Base-by-base conservation (phyloP, 208 protist species). In the Acanthamoeba pearcei region DNA sequence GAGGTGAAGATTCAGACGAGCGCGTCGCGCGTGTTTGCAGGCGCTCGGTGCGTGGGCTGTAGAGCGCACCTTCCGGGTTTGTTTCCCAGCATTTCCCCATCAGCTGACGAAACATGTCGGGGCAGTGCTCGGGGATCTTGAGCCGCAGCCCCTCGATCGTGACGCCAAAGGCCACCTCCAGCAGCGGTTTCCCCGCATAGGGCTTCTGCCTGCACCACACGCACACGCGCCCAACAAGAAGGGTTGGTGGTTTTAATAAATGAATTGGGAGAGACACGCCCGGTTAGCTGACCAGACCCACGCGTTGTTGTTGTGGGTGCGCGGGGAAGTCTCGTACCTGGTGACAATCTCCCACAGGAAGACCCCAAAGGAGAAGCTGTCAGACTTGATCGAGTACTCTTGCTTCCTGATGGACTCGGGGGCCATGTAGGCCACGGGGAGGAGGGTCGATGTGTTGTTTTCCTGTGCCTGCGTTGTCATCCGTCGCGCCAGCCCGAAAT, bases 121-220 rank as follows among this genome's bases (percentile, higher is more conserved):
- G 68, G n/a, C 78, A 86, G 49, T 86, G n/a, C 1, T 86, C 78
- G 29, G 78, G 78, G 29, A 86, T 86, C 17, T 19, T 60, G 19
- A 86, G 49, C 13, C 78, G 29, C 78, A 86, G 78, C 1, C 78
- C 78, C 78, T 86, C 78, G 24, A 74, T 74, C 19, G 68, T 74
- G 68, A 74, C 68, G 5, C 68, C 68, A 38, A 74, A 74, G 22
- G 68, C 68, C 22, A 74, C 68, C 12, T 74, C 68, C n/a, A 74
- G 68, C 32, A 74, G 32, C 68, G 68, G 68, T 27, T 32, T 74
- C 19, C 68, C 68, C 68, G 8, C 68, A 29, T 74, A 74, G 3
- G 68, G 68, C 32, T 74, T n/a, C 32, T 74, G 68, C 38, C 38
- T 42, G 38, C 38, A 42, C 38, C 38, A 42, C 38, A 42, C 38